Percentiles rank a stretch among this genome's conserved stretches.
Evolutionary conservation across 768 basidiomycete genomes (phyloP).

Genomic region (Calocera cornea): DNA sequence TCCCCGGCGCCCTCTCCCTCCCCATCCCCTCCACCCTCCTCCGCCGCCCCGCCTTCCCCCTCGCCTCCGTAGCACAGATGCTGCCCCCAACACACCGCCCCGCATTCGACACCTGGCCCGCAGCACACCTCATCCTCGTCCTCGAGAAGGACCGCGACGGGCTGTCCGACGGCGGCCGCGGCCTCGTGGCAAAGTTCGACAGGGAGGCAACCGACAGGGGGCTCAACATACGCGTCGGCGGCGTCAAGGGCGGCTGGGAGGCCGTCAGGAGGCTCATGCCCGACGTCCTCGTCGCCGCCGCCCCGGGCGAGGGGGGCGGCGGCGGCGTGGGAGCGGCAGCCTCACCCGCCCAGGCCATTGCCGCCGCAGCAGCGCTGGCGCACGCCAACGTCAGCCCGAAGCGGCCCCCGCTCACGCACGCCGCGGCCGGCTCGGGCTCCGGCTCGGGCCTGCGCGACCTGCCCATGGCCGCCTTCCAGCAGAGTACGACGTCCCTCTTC

Average conservation of each 20-base stretch:
- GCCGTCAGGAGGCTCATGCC: slow-evolving; percentile 32
- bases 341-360: slow-evolving; percentile 1
- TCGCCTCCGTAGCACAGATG: slow-evolving; percentile 65
- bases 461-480: slow-evolving; percentile 28
- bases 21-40: slow-evolving; percentile 90
- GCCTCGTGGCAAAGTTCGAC: slow-evolving; percentile 29
- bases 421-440: not conserved
- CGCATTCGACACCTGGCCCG: slow-evolving; percentile 6
- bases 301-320: not conserved
- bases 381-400: not conserved
- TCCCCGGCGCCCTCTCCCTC: slow-evolving; percentile 62
- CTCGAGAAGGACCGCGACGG: slow-evolving; percentile 66
- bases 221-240: slow-evolving; percentile 8
- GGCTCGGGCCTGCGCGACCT: slow-evolving; percentile 18
- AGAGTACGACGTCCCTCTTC: slow-evolving; percentile 17
- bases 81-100: slow-evolving; percentile 36
- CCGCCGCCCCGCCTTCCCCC: slow-evolving; percentile 75
- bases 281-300: not conserved
- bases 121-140: slow-evolving; percentile 47
- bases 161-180: slow-evolving; percentile 38
- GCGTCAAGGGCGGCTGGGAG: slow-evolving; percentile 75
- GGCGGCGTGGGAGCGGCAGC: too few relatives aligned
- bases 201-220: slow-evolving; percentile 7
- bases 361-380: not conserved
- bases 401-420: not conserved